Evolutionary conservation across 2,329 filamentous ascomycete genomes (phyloP), one percentile per base, ranked within the genome.

Genomic region (Fusarium sulawesiense): DNA sequence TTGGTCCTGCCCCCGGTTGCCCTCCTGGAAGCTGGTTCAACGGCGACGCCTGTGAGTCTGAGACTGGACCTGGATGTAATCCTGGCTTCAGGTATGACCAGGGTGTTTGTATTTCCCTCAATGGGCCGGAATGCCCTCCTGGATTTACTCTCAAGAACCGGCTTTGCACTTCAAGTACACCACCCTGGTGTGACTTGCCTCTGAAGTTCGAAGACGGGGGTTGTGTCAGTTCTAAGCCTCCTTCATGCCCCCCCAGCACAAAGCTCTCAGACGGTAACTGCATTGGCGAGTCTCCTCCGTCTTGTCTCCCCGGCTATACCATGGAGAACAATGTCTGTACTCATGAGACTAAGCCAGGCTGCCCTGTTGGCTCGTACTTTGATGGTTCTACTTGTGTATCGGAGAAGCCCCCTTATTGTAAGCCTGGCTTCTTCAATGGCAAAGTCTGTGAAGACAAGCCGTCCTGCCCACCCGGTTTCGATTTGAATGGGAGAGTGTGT

Each of bases 371-470:
- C 8, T 60, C 55, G 4, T 34, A 20, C 8, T 64, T 61, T n/a
- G 48, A 66, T n/a, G 56, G 64, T 2, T 30, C 48, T 12, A 46
- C 64, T 9, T 66, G 64, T 32, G 29, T 66, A 13, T 48, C 47
- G 0, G 34, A 66, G 18, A 47, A 56, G n/a, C 25, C 62, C 3
- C 64, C 62, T 0, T 66, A 25, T 29, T 66, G 56, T 7, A 21
- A 49, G 6, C 62, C 62, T 2, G 62, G 64, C 3, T 51, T 61
- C 34, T 66, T 66, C 32, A 66, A 66, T 7, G 48, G 61, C 7
- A 66, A 60, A 29, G 62, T 66, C 23, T 66, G 64, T 10, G 62
- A 66, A 21, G 62, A 61, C 6, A 66, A 61, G 23, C 62, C 50
- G 2, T 48, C 41, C 18, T 66, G 64, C 7, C 56, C 49, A 7